Percentiles rank a stretch among this genome's conserved stretches.
Evolutionary conservation across 768 basidiomycete species (phyloP).

Genomic region (Exidia glandulosa): DNA sequence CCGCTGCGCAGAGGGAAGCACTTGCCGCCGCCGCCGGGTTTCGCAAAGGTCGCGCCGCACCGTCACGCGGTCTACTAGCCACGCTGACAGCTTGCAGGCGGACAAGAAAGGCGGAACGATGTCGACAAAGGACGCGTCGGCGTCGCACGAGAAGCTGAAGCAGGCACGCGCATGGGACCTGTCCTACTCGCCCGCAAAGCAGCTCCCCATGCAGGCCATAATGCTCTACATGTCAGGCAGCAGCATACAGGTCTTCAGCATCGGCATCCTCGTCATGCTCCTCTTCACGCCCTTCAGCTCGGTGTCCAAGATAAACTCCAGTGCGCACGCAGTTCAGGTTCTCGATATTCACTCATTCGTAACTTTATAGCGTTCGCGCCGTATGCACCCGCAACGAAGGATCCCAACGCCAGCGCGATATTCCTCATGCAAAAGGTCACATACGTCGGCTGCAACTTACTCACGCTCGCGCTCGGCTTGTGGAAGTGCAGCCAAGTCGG

Average conservation of each 20-base stretch:
- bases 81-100: background rate
- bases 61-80: background rate
- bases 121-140: conserved; percentile 14
- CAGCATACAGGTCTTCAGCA: conserved; percentile 92
- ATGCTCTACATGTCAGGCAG: conserved; percentile 99
- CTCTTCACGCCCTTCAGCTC: conserved; percentile 81
- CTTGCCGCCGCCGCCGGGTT: conserved; percentile 59
- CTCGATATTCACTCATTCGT: background rate
- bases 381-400: conserved; percentile 37
- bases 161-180: conserved; percentile 78
- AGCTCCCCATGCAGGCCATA: conserved; percentile 91
- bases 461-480: conserved; percentile 73
- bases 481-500: conserved; percentile 96
- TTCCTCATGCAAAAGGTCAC: conserved; percentile 60
- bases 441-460: conserved; percentile 60
- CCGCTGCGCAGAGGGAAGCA: conserved; percentile 42
- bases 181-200: conserved; percentile 76
- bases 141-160: conserved; percentile 57
- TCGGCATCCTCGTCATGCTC: conserved; percentile 93
- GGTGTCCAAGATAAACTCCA: conserved; percentile 61
- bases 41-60: conserved; percentile 23
- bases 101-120: background rate
- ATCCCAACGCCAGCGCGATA: conserved; percentile 35
- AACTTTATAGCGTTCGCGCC: conserved; percentile 62
- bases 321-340: conserved; percentile 31